These are phyloP conservation scores for Tilletia horrida DNA, from an alignment of 1,284 basidiomycete species.

Conservation along the genomic window DNA sequence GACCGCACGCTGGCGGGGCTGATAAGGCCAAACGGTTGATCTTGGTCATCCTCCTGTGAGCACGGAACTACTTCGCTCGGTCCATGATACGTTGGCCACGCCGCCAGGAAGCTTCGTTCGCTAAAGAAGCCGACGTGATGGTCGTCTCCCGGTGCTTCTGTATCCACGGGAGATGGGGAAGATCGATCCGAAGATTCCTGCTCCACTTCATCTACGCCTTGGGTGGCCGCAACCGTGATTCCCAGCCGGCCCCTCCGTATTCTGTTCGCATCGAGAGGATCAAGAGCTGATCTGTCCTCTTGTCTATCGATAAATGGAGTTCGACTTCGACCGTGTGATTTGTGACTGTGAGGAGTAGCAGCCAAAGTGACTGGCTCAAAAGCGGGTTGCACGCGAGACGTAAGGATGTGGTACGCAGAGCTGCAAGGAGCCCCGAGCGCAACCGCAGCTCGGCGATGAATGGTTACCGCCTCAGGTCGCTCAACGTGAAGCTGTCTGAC, in stretches of 20 bases:
- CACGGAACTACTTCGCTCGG: not conserved
- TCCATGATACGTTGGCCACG: not conserved
- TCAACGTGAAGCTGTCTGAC: slow-evolving; percentile 25
- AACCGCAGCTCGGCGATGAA: slow-evolving; percentile 26
- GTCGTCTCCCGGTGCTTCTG: not conserved
- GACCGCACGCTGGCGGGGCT: no score
- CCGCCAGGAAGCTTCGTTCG: not conserved
- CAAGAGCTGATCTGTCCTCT: not conserved
- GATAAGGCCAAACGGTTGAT: not conserved
- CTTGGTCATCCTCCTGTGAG: slow-evolving; percentile 3
- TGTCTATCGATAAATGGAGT: not conserved
- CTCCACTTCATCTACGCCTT: slow-evolving; percentile 23
- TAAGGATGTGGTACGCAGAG: slow-evolving; percentile 27
- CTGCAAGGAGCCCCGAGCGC: slow-evolving; percentile 24
- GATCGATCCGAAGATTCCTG: no score
- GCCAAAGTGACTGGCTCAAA: not conserved
- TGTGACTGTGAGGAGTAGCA: not conserved
- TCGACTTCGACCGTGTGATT: not conserved
- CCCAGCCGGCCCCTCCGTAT: slow-evolving; percentile 28
- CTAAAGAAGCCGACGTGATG: not conserved
- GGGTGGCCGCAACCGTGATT: slow-evolving; percentile 33
- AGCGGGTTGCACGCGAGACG: slow-evolving; percentile 18
- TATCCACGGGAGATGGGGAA: no score
- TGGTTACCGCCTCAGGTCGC: slow-evolving; percentile 21
- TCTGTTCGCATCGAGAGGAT: slow-evolving; percentile 18